Evolutionary conservation across 768 basidiomycete genomes (phyloP), one percentile per base, ranked within the genome.

Genomic region (Lentinula lateritia): DNA sequence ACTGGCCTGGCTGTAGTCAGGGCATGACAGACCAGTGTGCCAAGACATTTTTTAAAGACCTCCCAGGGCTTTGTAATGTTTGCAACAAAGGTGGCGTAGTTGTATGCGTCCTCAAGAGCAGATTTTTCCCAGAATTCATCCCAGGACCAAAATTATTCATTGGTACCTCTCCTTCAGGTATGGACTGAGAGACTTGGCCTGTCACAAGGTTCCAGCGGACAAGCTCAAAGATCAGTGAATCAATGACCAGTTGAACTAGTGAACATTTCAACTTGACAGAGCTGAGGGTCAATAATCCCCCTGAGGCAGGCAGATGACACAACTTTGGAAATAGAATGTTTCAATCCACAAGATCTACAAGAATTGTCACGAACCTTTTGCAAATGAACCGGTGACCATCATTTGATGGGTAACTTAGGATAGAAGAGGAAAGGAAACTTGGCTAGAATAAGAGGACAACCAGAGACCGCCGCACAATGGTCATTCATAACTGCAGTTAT

Each of bases 41-140:
- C 84, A 36, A 77, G 67, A 13, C 87, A 86, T 46, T 78, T 67
- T 66, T 82, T 75, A 4, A 91, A 76, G 5, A 89, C 32, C 10
- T 81, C 72, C 89, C 89, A 90, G 2, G 91, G 73, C 58, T 78
- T 71, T 6, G 72, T 70, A 3, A 72, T 64, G 65, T 78, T 75
- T n/a, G 61, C 58, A 20, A 41, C 56, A 34, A 23, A 35, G 35
- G 43, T 8, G 41, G 13, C 23, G 35, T 18, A 54, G 18, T 50
- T n/a, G 62, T 57, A 50, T 63, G 64, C 36, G 36, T 10, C 48
- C 35, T 23, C 9, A 6, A 36, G 52, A 23, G 62, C 61, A 50
- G 63, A 64, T 32, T 71, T 73, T 71, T 67, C 80, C 75, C 56
- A 82, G 63, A 50, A 72, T 71, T 23, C 77, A 70, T 65, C 41